Evolutionary conservation across 306 rosid genomes (phyloP), one percentile per base, ranked within the genome.

Genomic region (Begonia fuchsioides): DNA sequence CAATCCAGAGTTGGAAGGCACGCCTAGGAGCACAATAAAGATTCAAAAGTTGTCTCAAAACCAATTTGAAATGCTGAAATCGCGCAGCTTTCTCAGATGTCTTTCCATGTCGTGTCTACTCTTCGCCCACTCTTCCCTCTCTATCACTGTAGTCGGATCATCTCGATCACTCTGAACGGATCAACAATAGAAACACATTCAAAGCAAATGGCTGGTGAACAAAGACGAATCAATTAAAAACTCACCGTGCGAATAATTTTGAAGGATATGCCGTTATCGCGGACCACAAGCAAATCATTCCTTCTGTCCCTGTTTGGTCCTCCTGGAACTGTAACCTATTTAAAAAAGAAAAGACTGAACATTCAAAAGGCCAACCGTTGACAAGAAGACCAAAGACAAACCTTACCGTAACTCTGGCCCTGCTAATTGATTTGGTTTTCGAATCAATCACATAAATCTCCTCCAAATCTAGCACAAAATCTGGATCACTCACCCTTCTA

Each of bases 31-130:
- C 35, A 3, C 35, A 26, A 4, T 5, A 26, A 6, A 55, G 59
- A 12, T 54, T 43, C 39, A 12, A 11, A 19, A 18, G 14, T 39
- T 15, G 55, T 58, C 35, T 69, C 70, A 88, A 53, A 84, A 88
- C 97, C 97, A 88, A 56, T 84, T 84, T 53, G 95, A 88, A 60
- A 73, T 66, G 38, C 58, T 76, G 68, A 84, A 88, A 73, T 88
- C 97, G 43, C 93, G 74, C 60, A 88, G 74, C 78, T 88, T 88
- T 7, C 95, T 78, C 44, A 88, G 97, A 72, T 88, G 93, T 59
- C 78, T 88, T 72, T 88, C 97, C 97, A 84, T 88, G 55, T 88
- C 97, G 59, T 70, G 51, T 64, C 97, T 78, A 56, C 74, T 66
- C 54, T 52, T 72, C 48, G 17, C 39, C 97, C 97, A 88, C 57